phyloP scores from a whole-genome alignment of 2,329 filamentous ascomycete species.

The Massarina eburnea region DNA sequence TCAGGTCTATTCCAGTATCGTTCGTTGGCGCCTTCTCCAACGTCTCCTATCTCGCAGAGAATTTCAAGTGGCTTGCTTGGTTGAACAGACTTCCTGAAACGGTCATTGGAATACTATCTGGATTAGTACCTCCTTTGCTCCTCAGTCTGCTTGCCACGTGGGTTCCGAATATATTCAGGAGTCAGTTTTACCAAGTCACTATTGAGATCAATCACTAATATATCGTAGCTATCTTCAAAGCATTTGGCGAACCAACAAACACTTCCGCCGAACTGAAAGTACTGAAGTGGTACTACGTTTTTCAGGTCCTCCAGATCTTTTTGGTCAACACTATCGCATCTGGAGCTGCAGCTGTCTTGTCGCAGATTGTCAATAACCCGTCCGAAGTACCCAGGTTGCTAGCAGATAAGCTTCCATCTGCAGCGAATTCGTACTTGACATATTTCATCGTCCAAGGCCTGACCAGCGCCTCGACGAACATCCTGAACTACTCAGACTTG shows the following conservation, averaged over 20 bases:
- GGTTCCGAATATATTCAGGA: slow-evolving; percentile 79
- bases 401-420: slow-evolving; percentile 73
- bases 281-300: slow-evolving; percentile 88
- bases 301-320: slow-evolving; percentile 91
- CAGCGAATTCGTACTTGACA: slow-evolving; percentile 92
- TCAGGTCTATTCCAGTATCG: slow-evolving; percentile 79
- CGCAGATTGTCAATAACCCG: slow-evolving; percentile 65
- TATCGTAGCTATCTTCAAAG: slow-evolving; percentile 69
- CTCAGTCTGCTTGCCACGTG: slow-evolving; percentile 83
- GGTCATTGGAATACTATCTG: slow-evolving; percentile 82
- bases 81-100: slow-evolving; percentile 67
- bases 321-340: slow-evolving; percentile 81
- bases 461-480: slow-evolving; percentile 70
- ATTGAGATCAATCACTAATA: slow-evolving; percentile 8
- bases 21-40: slow-evolving; percentile 86
- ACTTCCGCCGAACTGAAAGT: slow-evolving; percentile 84
- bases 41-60: slow-evolving; percentile 66
- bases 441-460: slow-evolving; percentile 95
- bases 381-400: slow-evolving; percentile 64
- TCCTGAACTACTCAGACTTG: slow-evolving; percentile 75
- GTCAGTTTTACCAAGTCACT: slow-evolving; percentile 49
- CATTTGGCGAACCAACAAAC: slow-evolving; percentile 76
- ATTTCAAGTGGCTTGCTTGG: slow-evolving; percentile 70
- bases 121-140: slow-evolving; percentile 77
- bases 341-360: slow-evolving; percentile 70